phyloP scores from a whole-genome alignment of 768 basidiomycete genomes.

The Termitomyces titanicus region DNA sequence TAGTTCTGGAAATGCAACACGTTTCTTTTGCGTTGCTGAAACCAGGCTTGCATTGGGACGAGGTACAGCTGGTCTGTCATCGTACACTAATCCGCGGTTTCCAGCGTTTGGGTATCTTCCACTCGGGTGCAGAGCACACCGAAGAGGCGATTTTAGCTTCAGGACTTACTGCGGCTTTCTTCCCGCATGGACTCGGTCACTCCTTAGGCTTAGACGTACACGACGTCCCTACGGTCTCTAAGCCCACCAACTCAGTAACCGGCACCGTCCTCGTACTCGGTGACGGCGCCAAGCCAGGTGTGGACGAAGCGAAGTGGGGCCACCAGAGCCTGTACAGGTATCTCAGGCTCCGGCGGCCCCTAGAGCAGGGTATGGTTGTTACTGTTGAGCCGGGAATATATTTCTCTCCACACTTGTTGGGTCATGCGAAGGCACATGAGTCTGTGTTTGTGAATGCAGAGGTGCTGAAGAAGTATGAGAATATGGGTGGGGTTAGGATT shows the following conservation, averaged over 20 bases:
- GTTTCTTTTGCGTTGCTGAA: constrained; percentile 64
- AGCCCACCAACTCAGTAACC: constrained; percentile 48
- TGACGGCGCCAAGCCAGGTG: constrained; percentile 1
- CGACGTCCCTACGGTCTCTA: constrained; percentile 82
- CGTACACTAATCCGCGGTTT: constrained; percentile 79
- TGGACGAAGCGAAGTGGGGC: constrained; percentile 20
- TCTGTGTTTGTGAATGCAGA: constrained; percentile 68
- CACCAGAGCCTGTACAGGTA: constrained; percentile 75
- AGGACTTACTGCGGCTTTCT: constrained; percentile 82
- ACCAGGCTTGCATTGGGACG: constrained; percentile 89
- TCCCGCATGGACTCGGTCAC: constrained; percentile 92
- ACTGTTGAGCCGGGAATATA: constrained; percentile 92
- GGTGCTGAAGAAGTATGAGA: constrained; percentile 66
- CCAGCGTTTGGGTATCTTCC: constrained; percentile 81
- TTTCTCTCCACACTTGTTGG: constrained; percentile 78
- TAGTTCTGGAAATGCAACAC: constrained; percentile 92
- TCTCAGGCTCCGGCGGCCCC: constrained; percentile 70
- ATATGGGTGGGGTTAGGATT: constrained; percentile 89
- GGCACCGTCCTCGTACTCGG: constrained; percentile 28
- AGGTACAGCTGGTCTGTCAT: constrained; percentile 81
- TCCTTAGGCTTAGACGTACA: constrained; percentile 93
- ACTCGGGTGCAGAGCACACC: constrained; percentile 45
- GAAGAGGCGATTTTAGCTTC: constrained; percentile 69
- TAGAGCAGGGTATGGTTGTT: constrained; percentile 82
- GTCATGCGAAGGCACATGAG: constrained; percentile 55